Conservation (phyloP, 2,329 filamentous ascomycete genomes). For the Chaetomium sp. region DNA sequence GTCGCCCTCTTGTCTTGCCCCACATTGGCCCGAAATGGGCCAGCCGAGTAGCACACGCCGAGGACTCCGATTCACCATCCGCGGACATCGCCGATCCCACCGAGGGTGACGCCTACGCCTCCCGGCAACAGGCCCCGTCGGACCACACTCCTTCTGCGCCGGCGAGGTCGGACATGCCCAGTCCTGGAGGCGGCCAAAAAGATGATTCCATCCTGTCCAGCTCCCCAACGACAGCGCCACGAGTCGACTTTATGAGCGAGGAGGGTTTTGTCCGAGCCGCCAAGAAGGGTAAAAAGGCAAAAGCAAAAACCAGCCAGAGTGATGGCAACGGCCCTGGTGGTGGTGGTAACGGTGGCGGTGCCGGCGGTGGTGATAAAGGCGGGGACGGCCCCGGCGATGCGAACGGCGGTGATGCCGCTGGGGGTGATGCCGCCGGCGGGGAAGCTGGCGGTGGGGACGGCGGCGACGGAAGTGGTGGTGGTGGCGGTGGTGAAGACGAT, state of each 20-base stretch:
- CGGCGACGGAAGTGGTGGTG: conserved; percentile 33
- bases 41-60: conserved; percentile 9
- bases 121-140: conserved; percentile 20
- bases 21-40: conserved; percentile 27
- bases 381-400: conserved; percentile 26
- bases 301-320: conserved; percentile 35
- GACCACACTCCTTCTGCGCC: conserved; percentile 17
- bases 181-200: conserved; percentile 15
- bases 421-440: conserved; percentile 6
- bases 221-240: conserved; percentile 39
- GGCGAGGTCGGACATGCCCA: conserved; percentile 10
- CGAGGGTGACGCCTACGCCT: conserved; percentile 29
- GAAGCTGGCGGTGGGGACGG: conserved; percentile 30
- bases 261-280: conserved; percentile 49
- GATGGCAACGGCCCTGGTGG: conserved; percentile 38
- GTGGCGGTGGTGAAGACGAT: conserved; percentile 33
- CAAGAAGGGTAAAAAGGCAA: conserved; percentile 51
- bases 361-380: conserved; percentile 30
- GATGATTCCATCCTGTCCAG: conserved; percentile 33
- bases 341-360: conserved; percentile 31
- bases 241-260: conserved; percentile 52
- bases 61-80: conserved; percentile 20
- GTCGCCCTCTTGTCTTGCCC: conserved; percentile 1
- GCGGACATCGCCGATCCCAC: conserved; percentile 27
- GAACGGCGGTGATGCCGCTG: conserved; percentile 23